phyloP scores from a whole-genome alignment of 164 flowering plant genomes.

The Sedum album region DNA sequence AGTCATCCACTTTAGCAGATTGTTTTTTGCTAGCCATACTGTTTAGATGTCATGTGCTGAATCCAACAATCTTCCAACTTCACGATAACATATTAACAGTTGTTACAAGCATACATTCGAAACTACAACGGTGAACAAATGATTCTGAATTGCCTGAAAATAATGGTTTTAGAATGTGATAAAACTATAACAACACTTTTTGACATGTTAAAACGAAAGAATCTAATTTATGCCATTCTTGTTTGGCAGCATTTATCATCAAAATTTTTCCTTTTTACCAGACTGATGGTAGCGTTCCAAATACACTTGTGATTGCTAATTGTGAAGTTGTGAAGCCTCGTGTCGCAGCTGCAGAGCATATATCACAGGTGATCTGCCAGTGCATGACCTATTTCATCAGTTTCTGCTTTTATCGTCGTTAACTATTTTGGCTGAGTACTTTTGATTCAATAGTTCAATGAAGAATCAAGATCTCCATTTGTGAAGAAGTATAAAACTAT shows the following conservation, averaged over 20 bases:
- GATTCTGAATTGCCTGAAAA: background rate
- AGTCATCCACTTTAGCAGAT: background rate
- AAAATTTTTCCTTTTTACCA: constrained; percentile 16
- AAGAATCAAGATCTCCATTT: constrained; percentile 92
- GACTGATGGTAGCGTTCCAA: constrained; percentile 99
- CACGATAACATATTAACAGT: no score
- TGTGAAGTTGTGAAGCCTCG: constrained; percentile 95
- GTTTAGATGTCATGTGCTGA: no score
- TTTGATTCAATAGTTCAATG: constrained; percentile 62
- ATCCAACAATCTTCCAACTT: background rate
- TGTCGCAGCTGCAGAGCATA: constrained; percentile 98
- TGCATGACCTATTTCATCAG: background rate
- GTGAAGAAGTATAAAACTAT: constrained; percentile 91
- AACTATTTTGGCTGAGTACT: background rate
- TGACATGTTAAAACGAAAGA: background rate
- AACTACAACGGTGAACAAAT: background rate
- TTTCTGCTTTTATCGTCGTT: background rate
- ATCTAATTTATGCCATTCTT: background rate
- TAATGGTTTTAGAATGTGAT: background rate
- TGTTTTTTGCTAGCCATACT: background rate
- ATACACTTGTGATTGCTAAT: constrained; percentile 90
- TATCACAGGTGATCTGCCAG: constrained; percentile 54
- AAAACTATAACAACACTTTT: no score
- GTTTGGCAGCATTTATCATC: background rate
- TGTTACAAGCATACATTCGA: no score